These are phyloP conservation scores for Penicillium sumatraense DNA, from an alignment of 2,329 filamentous ascomycete genomes.

Conservation along the genomic window DNA sequence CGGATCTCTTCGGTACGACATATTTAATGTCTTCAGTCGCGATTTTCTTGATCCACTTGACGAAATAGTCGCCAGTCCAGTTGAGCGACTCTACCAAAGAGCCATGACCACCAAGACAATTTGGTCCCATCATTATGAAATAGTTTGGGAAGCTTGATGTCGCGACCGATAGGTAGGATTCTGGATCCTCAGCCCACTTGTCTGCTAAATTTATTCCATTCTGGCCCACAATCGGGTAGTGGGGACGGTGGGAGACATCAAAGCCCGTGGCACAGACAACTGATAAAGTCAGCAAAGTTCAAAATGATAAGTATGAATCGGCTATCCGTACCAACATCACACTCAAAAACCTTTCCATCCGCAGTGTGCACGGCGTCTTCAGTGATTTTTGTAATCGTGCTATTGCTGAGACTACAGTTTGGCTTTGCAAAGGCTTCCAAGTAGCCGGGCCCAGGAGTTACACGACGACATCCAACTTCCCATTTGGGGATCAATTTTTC, in stretches of 20 bases:
- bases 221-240: conserved; percentile 38
- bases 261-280: conserved; percentile 48
- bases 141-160: conserved; percentile 35
- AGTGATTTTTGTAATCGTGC: conserved; percentile 19
- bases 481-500: conserved; percentile 30
- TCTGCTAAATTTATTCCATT: conserved; percentile 27
- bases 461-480: conserved; percentile 29
- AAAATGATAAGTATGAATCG: neutral
- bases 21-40: conserved; percentile 35
- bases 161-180: conserved; percentile 32
- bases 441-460: conserved; percentile 31
- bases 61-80: conserved; percentile 35
- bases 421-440: conserved; percentile 27
- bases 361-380: conserved; percentile 21
- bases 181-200: conserved; percentile 30
- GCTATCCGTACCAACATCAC: conserved; percentile 21
- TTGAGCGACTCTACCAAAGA: conserved; percentile 27
- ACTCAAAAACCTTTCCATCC: conserved; percentile 24
- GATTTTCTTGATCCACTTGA: conserved; percentile 39
- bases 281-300: neutral
- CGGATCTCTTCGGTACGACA: conserved; percentile 38
- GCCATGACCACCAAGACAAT: conserved; percentile 35
- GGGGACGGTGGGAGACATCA: conserved; percentile 42
- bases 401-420: conserved; percentile 23
- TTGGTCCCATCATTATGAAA: conserved; percentile 38